Conservation (phyloP, 1,139 yeast species). For the Protomyces inundatus region DNA sequence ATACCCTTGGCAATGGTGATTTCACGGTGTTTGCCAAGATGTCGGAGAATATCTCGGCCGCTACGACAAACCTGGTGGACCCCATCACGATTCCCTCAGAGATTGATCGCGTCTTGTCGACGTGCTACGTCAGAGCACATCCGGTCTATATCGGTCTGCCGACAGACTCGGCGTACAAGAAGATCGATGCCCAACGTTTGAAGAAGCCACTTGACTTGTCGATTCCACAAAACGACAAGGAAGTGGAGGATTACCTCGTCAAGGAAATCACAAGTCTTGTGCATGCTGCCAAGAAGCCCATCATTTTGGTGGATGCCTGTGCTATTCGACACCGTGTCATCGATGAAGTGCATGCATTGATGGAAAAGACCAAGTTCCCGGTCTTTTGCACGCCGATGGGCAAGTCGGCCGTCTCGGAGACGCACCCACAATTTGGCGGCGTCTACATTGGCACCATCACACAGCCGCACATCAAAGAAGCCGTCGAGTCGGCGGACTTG, state of each 20-base stretch:
- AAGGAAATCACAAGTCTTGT: constrained; percentile 48
- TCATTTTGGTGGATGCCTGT: constrained; percentile 61
- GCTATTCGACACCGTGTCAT: constrained; percentile 53
- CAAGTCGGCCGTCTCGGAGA: constrained; percentile 60
- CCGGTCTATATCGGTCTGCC: constrained; percentile 83
- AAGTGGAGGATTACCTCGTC: constrained; percentile 44
- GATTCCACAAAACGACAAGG: constrained; percentile 37
- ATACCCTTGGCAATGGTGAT: constrained; percentile 56
- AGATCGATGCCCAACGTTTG: constrained; percentile 44
- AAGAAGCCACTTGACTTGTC: constrained; percentile 37
- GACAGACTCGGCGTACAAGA: constrained; percentile 45
- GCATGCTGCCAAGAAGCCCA: constrained; percentile 53
- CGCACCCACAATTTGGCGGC: constrained; percentile 55
- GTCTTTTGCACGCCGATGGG: constrained; percentile 50
- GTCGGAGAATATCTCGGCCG: constrained; percentile 56
- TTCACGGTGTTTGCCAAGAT: constrained; percentile 61
- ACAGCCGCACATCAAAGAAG: constrained; percentile 43
- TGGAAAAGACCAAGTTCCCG: constrained; percentile 46
- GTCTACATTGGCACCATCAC: constrained; percentile 55
- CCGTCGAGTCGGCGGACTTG: constrained; percentile 40
- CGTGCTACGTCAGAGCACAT: constrained; percentile 53
- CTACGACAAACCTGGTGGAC: constrained; percentile 52
- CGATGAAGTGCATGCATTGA: constrained; percentile 45
- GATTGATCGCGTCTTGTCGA: constrained; percentile 59
- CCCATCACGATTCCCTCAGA: constrained; percentile 50